Conservation (phyloP, 768 basidiomycete genomes). For the Mycena sanguinolenta region DNA sequence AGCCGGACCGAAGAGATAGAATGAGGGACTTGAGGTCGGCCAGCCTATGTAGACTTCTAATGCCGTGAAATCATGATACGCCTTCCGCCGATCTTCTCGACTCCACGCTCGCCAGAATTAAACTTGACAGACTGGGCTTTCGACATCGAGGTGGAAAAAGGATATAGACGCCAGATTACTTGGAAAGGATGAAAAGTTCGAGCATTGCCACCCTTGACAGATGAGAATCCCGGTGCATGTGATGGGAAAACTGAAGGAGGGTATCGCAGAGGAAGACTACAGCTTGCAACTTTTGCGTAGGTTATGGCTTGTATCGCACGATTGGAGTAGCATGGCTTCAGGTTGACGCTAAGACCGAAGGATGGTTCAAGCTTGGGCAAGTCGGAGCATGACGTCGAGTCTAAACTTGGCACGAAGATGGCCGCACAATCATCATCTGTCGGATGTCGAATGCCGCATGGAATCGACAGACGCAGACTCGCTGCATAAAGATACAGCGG, state of each 20-base stretch:
- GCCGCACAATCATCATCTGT: no score
- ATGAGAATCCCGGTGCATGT: background rate
- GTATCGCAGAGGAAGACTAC: no score
- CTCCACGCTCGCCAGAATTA: background rate
- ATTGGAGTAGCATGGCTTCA: no score
- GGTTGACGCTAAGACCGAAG: no score
- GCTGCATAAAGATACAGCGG: no score
- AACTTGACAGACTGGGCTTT: background rate
- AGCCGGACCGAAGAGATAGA: background rate
- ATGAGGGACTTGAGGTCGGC: background rate
- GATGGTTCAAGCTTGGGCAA: no score
- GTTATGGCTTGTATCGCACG: no score
- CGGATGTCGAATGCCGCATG: no score
- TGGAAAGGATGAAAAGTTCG: conserved; percentile 3
- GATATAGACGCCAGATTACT: background rate
- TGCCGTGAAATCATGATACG: background rate
- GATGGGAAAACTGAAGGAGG: background rate
- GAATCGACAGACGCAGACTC: no score
- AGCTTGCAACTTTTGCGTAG: no score
- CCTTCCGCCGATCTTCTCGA: background rate
- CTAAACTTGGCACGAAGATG: no score
- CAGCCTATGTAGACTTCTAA: background rate
- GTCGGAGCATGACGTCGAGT: no score
- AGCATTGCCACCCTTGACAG: background rate
- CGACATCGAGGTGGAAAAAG: background rate